Conservation (phyloP, 345 rosid species). For the Lumnitzera littorea region DNA sequence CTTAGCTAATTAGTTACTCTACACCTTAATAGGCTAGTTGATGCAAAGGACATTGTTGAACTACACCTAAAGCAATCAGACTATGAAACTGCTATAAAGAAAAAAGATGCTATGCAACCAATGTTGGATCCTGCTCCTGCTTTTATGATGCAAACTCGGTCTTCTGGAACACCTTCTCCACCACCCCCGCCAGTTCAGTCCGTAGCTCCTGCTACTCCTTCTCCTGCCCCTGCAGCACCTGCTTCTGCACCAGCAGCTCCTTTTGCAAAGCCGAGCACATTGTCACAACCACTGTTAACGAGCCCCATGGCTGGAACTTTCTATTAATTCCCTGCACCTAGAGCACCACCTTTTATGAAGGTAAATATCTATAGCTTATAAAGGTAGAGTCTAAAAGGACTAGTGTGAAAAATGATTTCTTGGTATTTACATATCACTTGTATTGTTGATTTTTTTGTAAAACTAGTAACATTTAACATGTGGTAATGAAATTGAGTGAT, state of each 20-base stretch:
- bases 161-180: constrained; percentile 1
- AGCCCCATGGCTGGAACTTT: constrained; percentile 22
- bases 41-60: constrained; percentile 19
- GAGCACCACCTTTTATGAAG: constrained; percentile 17
- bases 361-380: constrained; percentile 2
- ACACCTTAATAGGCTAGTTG: constrained; percentile 1
- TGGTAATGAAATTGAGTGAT: no score
- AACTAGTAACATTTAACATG: no score
- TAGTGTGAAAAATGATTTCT: no score
- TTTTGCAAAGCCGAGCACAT: constrained; percentile 3
- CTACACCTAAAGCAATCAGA: constrained; percentile 13
- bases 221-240: not conserved
- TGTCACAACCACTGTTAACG: constrained; percentile 11
- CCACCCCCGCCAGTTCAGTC: not conserved
- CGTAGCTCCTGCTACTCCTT: not conserved
- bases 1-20: not conserved
- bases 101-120: constrained; percentile 10
- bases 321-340: constrained; percentile 12
- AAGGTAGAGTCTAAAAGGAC: not conserved
- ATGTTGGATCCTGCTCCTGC: not conserved
- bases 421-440: no score
- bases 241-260: not conserved
- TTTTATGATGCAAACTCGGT: constrained; percentile 3
- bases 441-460: no score
- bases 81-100: constrained; percentile 11